Conservation (phyloP, 176 grass and related monocot genomes). For the Carex parvula region DNA sequence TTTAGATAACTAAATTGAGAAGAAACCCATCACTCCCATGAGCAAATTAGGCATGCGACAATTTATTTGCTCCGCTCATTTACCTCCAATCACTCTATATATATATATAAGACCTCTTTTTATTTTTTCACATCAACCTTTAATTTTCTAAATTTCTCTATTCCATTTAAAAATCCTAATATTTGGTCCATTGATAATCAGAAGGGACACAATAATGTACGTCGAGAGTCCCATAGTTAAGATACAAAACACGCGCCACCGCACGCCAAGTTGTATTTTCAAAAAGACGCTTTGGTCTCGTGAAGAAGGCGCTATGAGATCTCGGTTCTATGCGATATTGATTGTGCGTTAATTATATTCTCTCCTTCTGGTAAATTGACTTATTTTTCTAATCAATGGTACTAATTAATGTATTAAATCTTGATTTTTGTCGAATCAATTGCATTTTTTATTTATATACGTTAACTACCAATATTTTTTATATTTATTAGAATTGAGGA, state of each 20-base stretch:
- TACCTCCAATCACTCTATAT: too few relatives aligned
- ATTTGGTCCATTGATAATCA: background rate
- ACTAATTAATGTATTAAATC: too few relatives aligned
- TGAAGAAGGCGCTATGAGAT: too few relatives aligned
- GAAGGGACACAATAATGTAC: background rate
- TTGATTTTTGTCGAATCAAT: too few relatives aligned
- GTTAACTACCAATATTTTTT: background rate
- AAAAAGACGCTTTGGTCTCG: too few relatives aligned
- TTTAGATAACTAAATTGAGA: too few relatives aligned
- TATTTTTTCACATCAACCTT: too few relatives aligned
- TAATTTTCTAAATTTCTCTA: background rate
- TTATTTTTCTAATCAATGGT: background rate
- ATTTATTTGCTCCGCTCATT: too few relatives aligned
- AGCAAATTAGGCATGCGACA: too few relatives aligned
- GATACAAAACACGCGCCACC: background rate
- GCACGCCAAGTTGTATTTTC: background rate
- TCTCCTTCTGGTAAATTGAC: background rate
- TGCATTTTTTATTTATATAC: background rate
- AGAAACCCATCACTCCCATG: too few relatives aligned
- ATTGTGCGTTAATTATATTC: background rate
- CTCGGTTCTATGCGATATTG: background rate
- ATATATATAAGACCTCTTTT: too few relatives aligned
- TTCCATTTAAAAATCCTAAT: background rate
- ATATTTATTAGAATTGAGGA: slow-evolving; percentile 9
- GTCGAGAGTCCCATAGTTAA: background rate